phyloP scores from a whole-genome alignment of 2,329 filamentous ascomycete species.

The Amylocarpus encephaloides region DNA sequence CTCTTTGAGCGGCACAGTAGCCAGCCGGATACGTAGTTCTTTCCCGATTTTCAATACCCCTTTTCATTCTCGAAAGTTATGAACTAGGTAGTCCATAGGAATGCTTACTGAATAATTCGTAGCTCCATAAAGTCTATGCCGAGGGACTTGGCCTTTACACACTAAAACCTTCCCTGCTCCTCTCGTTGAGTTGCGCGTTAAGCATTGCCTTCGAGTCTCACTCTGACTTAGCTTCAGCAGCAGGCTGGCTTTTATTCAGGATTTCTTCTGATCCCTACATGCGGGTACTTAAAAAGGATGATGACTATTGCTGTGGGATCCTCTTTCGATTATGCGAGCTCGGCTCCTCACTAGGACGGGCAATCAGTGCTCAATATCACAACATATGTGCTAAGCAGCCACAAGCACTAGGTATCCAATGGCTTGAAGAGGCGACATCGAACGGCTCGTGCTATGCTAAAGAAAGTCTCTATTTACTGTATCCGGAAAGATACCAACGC shows the following conservation, averaged over 20 bases:
- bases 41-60: too few species aligned
- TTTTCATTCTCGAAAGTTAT: too few species aligned
- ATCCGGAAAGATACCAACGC: not conserved
- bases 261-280: not conserved
- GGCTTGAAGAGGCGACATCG: slow-evolving; percentile 1
- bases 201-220: not conserved
- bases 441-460: slow-evolving; percentile 2
- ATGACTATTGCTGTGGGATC: not conserved
- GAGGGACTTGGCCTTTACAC: not conserved
- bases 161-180: not conserved
- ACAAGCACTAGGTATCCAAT: not conserved
- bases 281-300: not conserved
- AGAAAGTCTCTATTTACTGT: not conserved
- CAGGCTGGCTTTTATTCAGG: not conserved
- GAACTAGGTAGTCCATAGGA: too few species aligned
- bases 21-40: too few species aligned
- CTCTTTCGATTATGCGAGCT: slow-evolving; percentile 1
- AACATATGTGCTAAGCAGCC: not conserved
- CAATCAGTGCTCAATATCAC: not conserved
- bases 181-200: not conserved
- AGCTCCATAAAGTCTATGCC: not conserved
- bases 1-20: too few species aligned
- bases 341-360: not conserved
- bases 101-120: too few species aligned
- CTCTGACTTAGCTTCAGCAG: not conserved